Conservation (phyloP, 2,329 filamentous ascomycete genomes). For the Arthrobotrys entomopaga region DNA sequence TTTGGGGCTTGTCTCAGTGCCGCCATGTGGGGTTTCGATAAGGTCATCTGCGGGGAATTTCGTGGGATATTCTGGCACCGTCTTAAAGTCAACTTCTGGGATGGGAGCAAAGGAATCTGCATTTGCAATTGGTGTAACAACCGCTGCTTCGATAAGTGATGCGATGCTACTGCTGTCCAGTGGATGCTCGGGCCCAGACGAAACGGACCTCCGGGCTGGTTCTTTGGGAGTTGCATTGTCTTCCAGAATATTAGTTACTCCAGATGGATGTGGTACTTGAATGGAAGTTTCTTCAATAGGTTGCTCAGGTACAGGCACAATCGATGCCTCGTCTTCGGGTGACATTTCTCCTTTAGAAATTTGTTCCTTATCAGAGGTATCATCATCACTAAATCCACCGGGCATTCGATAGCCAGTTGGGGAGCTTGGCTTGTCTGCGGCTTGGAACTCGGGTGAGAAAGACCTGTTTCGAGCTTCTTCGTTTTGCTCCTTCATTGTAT, state of each 20-base stretch:
- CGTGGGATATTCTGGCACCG: background rate
- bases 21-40: constrained; percentile 13
- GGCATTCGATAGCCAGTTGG: constrained; percentile 37
- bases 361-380: constrained; percentile 24
- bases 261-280: constrained; percentile 1
- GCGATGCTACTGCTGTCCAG: constrained; percentile 25
- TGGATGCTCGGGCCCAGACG: constrained; percentile 10
- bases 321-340: constrained; percentile 9
- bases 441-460: constrained; percentile 24
- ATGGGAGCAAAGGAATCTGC: constrained; percentile 34
- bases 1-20: background rate
- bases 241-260: background rate
- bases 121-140: constrained; percentile 44
- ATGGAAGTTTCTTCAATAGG: background rate
- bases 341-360: constrained; percentile 16
- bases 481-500: constrained; percentile 20
- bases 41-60: background rate
- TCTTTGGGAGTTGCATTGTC: constrained; percentile 7
- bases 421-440: constrained; percentile 36
- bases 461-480: constrained; percentile 1
- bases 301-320: background rate
- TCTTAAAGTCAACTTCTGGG: constrained; percentile 26
- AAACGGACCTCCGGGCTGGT: constrained; percentile 17
- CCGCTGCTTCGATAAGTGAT: constrained; percentile 49
- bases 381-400: constrained; percentile 41